These are phyloP conservation scores for Rhododendron williamsianum DNA, from an alignment of 148 eudicot genomes.

Conservation along the genomic window DNA sequence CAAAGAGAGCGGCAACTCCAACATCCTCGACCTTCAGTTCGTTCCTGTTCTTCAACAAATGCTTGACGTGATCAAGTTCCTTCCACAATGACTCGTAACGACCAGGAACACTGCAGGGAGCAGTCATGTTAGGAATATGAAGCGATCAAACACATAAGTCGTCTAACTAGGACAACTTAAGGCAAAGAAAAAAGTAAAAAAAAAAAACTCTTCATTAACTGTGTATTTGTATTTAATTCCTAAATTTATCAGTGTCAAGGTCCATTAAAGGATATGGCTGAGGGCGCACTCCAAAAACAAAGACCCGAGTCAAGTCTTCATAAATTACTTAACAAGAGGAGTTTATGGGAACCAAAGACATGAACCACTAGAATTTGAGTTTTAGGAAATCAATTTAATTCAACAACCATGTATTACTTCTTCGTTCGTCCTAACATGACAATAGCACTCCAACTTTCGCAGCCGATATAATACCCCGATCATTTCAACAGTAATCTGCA, in stretches of 20 bases:
- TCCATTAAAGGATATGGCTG: neutral
- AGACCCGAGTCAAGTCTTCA: neutral
- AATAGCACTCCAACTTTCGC: neutral
- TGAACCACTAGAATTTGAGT: neutral
- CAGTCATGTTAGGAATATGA: neutral
- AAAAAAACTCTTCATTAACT: neutral
- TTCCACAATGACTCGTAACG: slow-evolving; percentile 42
- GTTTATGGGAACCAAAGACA: neutral
- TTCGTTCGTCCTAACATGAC: neutral
- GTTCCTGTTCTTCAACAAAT: slow-evolving; percentile 38
- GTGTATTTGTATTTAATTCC: neutral
- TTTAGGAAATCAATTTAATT: neutral
- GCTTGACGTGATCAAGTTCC: slow-evolving; percentile 40
- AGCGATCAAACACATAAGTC: neutral
- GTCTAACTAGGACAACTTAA: neutral
- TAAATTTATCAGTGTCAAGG: neutral
- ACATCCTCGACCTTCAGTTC: slow-evolving; percentile 45
- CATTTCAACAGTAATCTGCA: neutral
- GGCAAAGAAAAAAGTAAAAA: neutral
- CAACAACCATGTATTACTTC: neutral
- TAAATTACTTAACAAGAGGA: neutral
- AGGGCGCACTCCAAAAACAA: neutral
- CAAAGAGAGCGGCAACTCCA: slow-evolving; percentile 42
- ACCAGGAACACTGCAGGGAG: slow-evolving; percentile 34
- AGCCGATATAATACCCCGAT: neutral